Conservation (phyloP, 2,329 filamentous ascomycete species). For the Didymella exigua region DNA sequence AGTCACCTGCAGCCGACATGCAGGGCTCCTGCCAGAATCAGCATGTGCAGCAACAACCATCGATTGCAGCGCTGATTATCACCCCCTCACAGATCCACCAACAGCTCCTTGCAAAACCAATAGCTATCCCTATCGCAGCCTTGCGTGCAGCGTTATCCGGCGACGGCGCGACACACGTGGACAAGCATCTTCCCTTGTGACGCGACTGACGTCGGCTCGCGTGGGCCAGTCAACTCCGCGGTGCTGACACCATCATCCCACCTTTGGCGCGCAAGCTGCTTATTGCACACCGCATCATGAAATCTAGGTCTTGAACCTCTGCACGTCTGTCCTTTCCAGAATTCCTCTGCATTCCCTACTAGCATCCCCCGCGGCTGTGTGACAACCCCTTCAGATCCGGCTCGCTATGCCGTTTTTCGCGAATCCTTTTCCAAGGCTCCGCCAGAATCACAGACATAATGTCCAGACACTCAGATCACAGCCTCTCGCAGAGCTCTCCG, state of each 20-base stretch:
- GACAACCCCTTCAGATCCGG: not conserved
- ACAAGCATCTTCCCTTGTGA: constrained; percentile 15
- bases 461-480: constrained; percentile 60
- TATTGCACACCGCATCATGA: constrained; percentile 15
- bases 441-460: constrained; percentile 55
- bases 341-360: not conserved
- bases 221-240: constrained; percentile 16
- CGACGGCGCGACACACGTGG: constrained; percentile 7
- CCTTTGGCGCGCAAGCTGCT: constrained; percentile 8
- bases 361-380: not conserved
- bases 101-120: constrained; percentile 1
- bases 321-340: not conserved
- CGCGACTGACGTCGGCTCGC: constrained; percentile 8
- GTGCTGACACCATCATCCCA: constrained; percentile 11
- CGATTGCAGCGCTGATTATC: constrained; percentile 20
- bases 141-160: constrained; percentile 2
- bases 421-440: constrained; percentile 39
- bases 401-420: constrained; percentile 24
- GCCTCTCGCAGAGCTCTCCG: constrained; percentile 79
- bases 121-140: constrained; percentile 11
- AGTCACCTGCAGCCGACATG: constrained; percentile 13
- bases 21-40: constrained; percentile 11
- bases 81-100: constrained; percentile 19
- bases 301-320: not conserved
- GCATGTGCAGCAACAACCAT: constrained; percentile 12